Conservation (phyloP, 495 filamentous ascomycete species). For the Talaromyces adpressus region DNA sequence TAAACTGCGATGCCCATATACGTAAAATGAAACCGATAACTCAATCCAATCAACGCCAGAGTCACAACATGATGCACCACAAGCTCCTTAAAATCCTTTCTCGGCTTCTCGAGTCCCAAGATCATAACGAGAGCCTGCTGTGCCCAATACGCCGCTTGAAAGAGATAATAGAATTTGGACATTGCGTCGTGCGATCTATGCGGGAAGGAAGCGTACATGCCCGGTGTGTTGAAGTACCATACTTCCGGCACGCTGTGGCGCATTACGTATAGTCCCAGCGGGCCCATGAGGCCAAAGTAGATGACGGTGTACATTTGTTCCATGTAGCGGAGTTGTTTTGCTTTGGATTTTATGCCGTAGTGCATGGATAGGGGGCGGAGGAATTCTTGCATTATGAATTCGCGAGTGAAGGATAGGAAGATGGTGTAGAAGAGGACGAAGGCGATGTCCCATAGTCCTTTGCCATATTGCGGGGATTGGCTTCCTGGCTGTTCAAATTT, state of each 20-base stretch:
- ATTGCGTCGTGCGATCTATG: conserved; percentile 65
- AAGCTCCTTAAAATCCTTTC: conserved; percentile 86
- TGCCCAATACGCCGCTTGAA: conserved; percentile 86
- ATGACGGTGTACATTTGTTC: conserved; percentile 88
- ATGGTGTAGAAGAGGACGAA: conserved; percentile 82
- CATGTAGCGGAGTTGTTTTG: conserved; percentile 82
- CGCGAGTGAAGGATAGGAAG: conserved; percentile 76
- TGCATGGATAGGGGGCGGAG: conserved; percentile 61
- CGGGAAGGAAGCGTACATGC: conserved; percentile 79
- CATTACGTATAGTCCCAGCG: conserved; percentile 82
- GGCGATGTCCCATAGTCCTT: conserved; percentile 69
- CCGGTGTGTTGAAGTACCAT: conserved; percentile 84
- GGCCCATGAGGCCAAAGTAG: conserved; percentile 76
- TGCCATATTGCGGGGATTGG: conserved; percentile 62
- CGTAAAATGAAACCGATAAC: conserved; percentile 91
- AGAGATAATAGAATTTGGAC: conserved; percentile 89
- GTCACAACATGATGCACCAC: conserved; percentile 86
- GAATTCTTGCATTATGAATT: conserved; percentile 86
- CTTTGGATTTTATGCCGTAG: conserved; percentile 54
- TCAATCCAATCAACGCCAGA: conserved; percentile 66
- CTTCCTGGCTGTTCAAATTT: conserved; percentile 27
- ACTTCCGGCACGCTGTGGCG: conserved; percentile 55
- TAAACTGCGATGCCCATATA: conserved; percentile 88
- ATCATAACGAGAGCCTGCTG: conserved; percentile 83
- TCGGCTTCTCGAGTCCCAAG: conserved; percentile 74